phyloP scores from a whole-genome alignment of 257 asterid species.

The Ocimum tenuiflorum region DNA sequence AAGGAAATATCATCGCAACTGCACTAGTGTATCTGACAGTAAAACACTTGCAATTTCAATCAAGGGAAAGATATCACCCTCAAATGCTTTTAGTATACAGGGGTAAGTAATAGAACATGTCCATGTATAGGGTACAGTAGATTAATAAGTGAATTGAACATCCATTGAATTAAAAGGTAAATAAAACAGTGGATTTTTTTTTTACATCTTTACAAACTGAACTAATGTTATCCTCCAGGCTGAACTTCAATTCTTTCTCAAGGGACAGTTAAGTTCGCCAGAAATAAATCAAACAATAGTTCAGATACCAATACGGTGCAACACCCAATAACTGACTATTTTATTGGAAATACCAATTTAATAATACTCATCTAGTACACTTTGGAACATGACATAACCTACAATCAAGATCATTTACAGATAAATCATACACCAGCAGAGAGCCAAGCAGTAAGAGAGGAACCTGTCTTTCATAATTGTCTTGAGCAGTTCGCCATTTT shows the following conservation, averaged over 20 bases:
- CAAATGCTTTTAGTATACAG: neutral
- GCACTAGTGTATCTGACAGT: neutral
- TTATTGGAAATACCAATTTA: neutral
- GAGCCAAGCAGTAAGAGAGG: neutral
- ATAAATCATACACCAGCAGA: neutral
- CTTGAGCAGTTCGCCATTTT: constrained; percentile 71
- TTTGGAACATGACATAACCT: neutral
- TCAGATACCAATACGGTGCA: neutral
- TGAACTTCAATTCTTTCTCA: neutral
- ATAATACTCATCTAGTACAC: neutral
- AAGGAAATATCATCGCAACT: neutral
- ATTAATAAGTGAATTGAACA: too few relatives aligned
- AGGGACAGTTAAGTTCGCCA: neutral
- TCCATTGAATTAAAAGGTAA: neutral
- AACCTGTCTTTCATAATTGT: constrained; percentile 93
- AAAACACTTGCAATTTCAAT: too few relatives aligned
- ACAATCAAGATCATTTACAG: neutral
- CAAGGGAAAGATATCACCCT: neutral
- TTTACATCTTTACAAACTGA: neutral
- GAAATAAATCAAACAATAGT: neutral
- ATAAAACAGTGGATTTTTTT: neutral
- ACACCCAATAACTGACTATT: neutral
- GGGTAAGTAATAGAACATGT: neutral
- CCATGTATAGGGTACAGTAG: neutral
- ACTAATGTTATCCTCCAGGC: neutral